Evolutionary conservation across 306 rosid genomes (phyloP), one percentile per base, ranked within the genome.

Genomic region (Pterocarpus santalinus): DNA sequence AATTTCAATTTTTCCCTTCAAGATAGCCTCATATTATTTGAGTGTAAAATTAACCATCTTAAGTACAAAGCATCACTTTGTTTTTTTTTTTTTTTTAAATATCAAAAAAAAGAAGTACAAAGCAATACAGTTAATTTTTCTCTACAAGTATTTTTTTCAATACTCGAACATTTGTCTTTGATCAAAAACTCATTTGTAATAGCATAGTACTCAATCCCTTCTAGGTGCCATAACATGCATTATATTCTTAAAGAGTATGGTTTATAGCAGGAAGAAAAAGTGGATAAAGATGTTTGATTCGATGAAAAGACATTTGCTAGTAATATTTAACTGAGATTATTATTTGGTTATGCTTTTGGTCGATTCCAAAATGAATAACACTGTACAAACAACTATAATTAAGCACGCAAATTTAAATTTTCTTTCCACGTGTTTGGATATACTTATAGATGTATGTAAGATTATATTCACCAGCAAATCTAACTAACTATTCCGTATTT

Each of bases 201-300:
- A 43, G 47, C 47, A 43, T 1, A 43, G 7, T 43, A 43, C 41
- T 7, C 47, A 43, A 43, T 43, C 47, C 47, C 47, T 47, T 47
- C 53, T 2, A 0, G 53, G 10, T 47, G 53, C 15, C 2, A 47
- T 47, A 11, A 38, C 16, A 44, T 30, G 71, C 49, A 10, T 9
- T 53, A 51, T n/a, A 13, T 63, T 32, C 15, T 61, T 65, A 7
- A 13, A 66, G 33, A 52, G 1, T 39, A 64, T 13, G 67, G 36
- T 56, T 61, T 49, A 60, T 47, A 52, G 61, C 41, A 11, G 17
- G 72, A 62, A 56, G 76, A 46, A 57, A 78, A 56, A 22, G 68
- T 61, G 67, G 65, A 73, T 46, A 74, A 68, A 79, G 74, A 39
- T 70, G 22, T 56, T 75, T 75, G 66, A 69, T 84, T 73, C 77